Evolutionary conservation across 2,329 filamentous ascomycete species (phyloP).

Genomic region (Nothopassalora personata): DNA sequence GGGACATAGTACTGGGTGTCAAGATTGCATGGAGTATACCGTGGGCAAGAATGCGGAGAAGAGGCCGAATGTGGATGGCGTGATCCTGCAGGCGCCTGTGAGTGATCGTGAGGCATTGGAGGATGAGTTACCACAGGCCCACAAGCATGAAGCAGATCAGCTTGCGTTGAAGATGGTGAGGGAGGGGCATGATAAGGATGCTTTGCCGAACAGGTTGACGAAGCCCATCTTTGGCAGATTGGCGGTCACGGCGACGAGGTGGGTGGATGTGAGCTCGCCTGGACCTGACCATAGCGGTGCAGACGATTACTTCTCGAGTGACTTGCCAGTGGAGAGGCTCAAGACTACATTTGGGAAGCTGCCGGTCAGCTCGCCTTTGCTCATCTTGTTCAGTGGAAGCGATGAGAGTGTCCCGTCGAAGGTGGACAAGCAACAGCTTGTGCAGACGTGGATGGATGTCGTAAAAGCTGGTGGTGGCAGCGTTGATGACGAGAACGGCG

Average conservation of each 20-base stretch:
- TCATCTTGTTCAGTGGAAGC: constrained; percentile 59
- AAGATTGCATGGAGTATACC: constrained; percentile 63
- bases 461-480: constrained; percentile 41
- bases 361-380: constrained; percentile 46
- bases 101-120: constrained; percentile 66
- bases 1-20: constrained; percentile 65
- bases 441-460: constrained; percentile 52
- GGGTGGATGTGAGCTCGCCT: constrained; percentile 54
- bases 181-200: constrained; percentile 43
- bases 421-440: constrained; percentile 54
- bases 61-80: constrained; percentile 60
- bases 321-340: constrained; percentile 58
- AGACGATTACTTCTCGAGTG: constrained; percentile 85
- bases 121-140: constrained; percentile 40
- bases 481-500: constrained; percentile 47
- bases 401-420: constrained; percentile 60
- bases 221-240: constrained; percentile 28
- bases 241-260: constrained; percentile 54
- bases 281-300: constrained; percentile 56
- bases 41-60: constrained; percentile 28
- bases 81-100: constrained; percentile 74
- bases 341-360: constrained; percentile 61
- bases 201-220: constrained; percentile 44
- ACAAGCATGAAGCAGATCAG: constrained; percentile 37
- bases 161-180: constrained; percentile 48